These are phyloP conservation scores for Colletotrichum sp. DNA, from an alignment of 2,329 filamentous ascomycete species.

Conservation along the genomic window DNA sequence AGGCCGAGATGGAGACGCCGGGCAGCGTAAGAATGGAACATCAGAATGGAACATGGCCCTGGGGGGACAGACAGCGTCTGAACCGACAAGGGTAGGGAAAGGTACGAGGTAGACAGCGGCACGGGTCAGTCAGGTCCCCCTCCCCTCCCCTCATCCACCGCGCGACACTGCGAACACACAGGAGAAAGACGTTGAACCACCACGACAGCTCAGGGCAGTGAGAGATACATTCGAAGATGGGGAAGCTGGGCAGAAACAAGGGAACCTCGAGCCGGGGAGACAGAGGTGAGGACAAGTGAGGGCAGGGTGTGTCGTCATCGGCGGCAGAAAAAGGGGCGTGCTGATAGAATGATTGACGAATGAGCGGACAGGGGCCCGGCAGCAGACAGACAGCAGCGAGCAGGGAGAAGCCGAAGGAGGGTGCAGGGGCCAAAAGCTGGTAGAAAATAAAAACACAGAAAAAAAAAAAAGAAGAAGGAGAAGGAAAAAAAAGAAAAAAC, in stretches of 20 bases:
- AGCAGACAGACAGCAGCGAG: background rate
- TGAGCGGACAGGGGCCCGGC: background rate
- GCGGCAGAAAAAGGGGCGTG: background rate
- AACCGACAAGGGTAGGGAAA: constrained; percentile 3
- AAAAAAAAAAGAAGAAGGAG: background rate
- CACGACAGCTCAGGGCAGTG: background rate
- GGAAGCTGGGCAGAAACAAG: constrained; percentile 9
- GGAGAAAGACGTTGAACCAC: background rate
- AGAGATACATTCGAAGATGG: background rate
- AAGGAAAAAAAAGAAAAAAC: background rate
- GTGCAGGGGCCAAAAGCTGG: background rate
- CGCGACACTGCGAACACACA: background rate
- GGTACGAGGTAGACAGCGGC: background rate
- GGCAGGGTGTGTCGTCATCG: background rate
- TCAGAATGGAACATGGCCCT: background rate
- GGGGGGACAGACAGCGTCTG: background rate
- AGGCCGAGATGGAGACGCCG: constrained; percentile 12
- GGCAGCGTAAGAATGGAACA: background rate
- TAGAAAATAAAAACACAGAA: background rate
- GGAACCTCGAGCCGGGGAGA: background rate
- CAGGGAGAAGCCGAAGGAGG: constrained; percentile 5
- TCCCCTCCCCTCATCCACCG: background rate
- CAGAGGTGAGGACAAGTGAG: background rate
- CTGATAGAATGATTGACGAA: background rate
- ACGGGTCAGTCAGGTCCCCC: background rate